Evolutionary conservation across 495 filamentous ascomycete genomes (phyloP), one percentile per base, ranked within the genome.

Genomic region (Xylaria venustula): DNA sequence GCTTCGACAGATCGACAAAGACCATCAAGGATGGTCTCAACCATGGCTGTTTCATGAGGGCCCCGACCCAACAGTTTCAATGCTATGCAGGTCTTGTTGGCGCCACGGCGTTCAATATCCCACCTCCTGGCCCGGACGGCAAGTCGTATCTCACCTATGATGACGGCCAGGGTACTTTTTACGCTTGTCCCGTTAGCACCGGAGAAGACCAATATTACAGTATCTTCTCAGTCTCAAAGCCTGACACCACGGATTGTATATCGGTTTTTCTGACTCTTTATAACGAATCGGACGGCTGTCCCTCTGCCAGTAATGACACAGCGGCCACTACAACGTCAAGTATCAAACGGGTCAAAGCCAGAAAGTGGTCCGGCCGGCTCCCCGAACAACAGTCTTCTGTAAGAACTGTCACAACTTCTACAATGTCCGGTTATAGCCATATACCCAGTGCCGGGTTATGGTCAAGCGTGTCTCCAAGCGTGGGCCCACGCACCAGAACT

Each of bases 1-100:
- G 70, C 25, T 48, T 68, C 11, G 60, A 72, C 36, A 64, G 58
- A 60, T 58, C 63, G 32, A 52, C 61, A 2, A 64, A 61, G 41
- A 68, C 65, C n/a, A 58, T 72, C 49, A 48, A 63, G n/a, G 70
- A 72, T 51, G 19, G 55, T 15, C 54, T 68, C 8, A 56, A 58
- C 15, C 64, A 70, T 42, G 62, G 64, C 37, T 72, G 70, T 64
- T 70, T 70, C 58, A 70, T 72, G 65, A 60, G 64, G 49, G 62
- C 8, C 4, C 70, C 70, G 8, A 48, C 50, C 7, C 57, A 65
- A 34, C 61, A 70, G 36, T 72, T 72, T 41, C 49, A 65, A 25
- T 72, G 70, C 34, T 67, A 67, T 28, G 63, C 67, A 17, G 67
- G 67, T 32, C 45, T 62, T 19, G 47, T 67, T 15, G 67, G 67